Percentiles rank a stretch among this genome's conserved stretches.
Evolutionary conservation across 192 early-diverging fungal species (phyloP).

Genomic region (Backusella australiensis): DNA sequence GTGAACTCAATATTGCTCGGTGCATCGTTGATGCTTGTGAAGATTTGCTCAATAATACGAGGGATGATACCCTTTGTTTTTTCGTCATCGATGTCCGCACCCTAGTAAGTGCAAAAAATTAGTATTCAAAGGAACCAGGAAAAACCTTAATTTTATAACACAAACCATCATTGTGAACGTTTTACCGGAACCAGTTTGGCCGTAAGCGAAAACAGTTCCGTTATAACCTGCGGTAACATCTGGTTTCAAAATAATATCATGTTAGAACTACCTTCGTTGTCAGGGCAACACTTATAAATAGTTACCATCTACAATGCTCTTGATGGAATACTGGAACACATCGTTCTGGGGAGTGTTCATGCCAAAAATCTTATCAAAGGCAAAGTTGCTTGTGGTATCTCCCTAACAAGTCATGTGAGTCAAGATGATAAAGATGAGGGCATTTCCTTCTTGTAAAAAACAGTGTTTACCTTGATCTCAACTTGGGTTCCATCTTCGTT

Average conservation of each 20-base stretch:
- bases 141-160: background rate
- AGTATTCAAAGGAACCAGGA: background rate
- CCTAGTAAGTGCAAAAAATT: constrained; percentile 49
- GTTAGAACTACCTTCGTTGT: background rate
- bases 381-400: constrained; percentile 55
- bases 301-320: constrained; percentile 86
- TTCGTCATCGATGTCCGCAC: constrained; percentile 91
- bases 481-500: constrained; percentile 74
- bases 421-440: constrained; percentile 42
- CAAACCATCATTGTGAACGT: constrained; percentile 93
- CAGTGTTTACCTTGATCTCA: constrained; percentile 18
- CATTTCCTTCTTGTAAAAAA: constrained; percentile 24
- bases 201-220: constrained; percentile 99
- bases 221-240: constrained; percentile 78
- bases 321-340: constrained; percentile 90
- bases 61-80: constrained; percentile 94
- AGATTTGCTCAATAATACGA: constrained; percentile 94
- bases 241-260: constrained; percentile 6
- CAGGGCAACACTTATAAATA: background rate
- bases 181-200: constrained; percentile 98
- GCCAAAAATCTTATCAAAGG: constrained; percentile 94
- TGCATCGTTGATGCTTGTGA: constrained; percentile 86
- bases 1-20: constrained; percentile 96
- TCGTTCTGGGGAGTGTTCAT: constrained; percentile 76
- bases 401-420: background rate